A percentile compares a stretch with the other conserved stretches of the same genome.
Conservation (phyloP, 768 basidiomycete genomes). For the Calocybe gangraenosa region DNA sequence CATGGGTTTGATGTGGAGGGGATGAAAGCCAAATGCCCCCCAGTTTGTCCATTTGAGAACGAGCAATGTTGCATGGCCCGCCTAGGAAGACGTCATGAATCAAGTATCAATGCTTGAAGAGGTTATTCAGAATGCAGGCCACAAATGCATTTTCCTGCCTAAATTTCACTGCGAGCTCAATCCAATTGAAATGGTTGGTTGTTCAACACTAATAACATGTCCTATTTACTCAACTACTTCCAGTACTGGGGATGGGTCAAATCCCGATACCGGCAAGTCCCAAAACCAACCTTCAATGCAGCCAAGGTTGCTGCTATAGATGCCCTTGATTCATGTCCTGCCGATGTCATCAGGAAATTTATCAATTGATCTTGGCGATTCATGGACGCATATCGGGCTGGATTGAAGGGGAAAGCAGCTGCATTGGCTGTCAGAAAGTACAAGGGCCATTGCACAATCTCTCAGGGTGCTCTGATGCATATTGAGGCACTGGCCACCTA, state of each 20-base stretch:
- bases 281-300: slow-evolving; percentile 20
- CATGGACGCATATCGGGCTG: slow-evolving; percentile 29
- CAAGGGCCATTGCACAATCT: no score
- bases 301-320: slow-evolving; percentile 18
- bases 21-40: slow-evolving; percentile 30
- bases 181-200: slow-evolving; percentile 39
- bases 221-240: neutral
- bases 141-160: slow-evolving; percentile 18
- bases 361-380: slow-evolving; percentile 17
- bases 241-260: slow-evolving; percentile 31
- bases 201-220: neutral
- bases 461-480: no score
- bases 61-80: slow-evolving; percentile 30
- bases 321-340: slow-evolving; percentile 27
- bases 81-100: slow-evolving; percentile 37
- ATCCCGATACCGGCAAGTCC: slow-evolving; percentile 24
- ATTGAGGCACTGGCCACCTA: no score
- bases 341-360: slow-evolving; percentile 26
- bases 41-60: slow-evolving; percentile 32
- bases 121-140: slow-evolving; percentile 25
- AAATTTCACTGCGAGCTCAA: slow-evolving; percentile 21
- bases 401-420: slow-evolving; percentile 32
- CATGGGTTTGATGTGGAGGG: slow-evolving; percentile 30
- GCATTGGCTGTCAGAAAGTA: slow-evolving; percentile 30
- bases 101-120: slow-evolving; percentile 29